These are phyloP conservation scores for Fallopia convolvulus DNA, from an alignment of 148 eudicot species.

Conservation along the genomic window DNA sequence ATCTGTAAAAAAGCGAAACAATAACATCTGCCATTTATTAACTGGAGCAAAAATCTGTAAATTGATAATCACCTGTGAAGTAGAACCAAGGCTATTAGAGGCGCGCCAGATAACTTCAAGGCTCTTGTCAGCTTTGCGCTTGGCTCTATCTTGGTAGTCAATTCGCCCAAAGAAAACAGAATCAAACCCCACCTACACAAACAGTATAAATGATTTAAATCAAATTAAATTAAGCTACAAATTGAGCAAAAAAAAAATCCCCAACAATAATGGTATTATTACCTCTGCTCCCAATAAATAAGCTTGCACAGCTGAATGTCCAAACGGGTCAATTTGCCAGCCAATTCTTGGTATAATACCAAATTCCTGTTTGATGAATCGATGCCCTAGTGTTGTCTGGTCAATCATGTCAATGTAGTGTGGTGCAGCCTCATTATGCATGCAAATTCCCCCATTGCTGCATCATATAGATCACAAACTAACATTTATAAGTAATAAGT, in stretches of 20 bases:
- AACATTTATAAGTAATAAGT: neutral
- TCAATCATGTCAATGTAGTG: constrained; percentile 98
- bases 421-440: constrained; percentile 95
- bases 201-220: no score
- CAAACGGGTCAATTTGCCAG: constrained; percentile 99
- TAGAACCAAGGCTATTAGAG: constrained; percentile 70
- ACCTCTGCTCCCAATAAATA: constrained; percentile 98
- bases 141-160: constrained; percentile 88
- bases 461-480: neutral
- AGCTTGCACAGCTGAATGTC: constrained; percentile 98
- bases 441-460: constrained; percentile 95
- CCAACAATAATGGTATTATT: no score
- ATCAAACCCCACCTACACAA: constrained; percentile 88
- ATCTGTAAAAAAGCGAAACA: constrained; percentile 34
- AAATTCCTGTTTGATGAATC: constrained; percentile 62
- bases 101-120: constrained; percentile 97
- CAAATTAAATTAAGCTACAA: neutral
- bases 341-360: constrained; percentile 91
- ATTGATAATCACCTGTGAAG: constrained; percentile 45
- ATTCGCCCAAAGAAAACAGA: constrained; percentile 85
- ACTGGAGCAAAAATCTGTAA: no score
- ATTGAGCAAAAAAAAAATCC: no score
- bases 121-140: constrained; percentile 69
- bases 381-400: constrained; percentile 90
- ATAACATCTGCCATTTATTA: no score